Evolutionary conservation across 495 filamentous ascomycete species (phyloP), one percentile per base, ranked within the genome.

Genomic region (Terfezia boudieri): DNA sequence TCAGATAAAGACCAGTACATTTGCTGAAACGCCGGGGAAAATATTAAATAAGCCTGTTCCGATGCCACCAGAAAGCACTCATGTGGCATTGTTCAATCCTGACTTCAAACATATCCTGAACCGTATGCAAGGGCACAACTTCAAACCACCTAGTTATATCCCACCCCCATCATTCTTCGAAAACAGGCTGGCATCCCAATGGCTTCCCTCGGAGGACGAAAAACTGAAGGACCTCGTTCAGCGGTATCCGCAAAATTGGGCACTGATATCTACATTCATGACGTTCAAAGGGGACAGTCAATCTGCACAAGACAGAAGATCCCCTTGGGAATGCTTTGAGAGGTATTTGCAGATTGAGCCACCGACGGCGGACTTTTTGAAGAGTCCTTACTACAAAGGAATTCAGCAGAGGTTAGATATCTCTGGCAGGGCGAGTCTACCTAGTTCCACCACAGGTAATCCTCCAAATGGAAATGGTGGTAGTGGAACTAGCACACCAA

Each of bases 321-420:
- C 92, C 4, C 88, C 90, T 6, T 98, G 90, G 90, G 90, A 98
- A 69, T 98, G 90, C 63, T 98, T 96, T 61, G 90, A 98, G 65
- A 79, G 92, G 38, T 96, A 89, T 86, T 78, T 94, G 14, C n/a
- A 20, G 26, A 70, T 96, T 9, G 90, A 95, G 69, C 86, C 86
- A 6, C 68, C 94, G 37, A 87, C 87, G 16, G 76, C 77, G 41
- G 90, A 98, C 54, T 90, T 95, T 83, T 78, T 77, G 23, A 92
- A 94, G 68, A 92, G 83, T 4, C 82, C 82, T 38, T 96, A 94
- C 64, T 96, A 94, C 73, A 76, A 65, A 37, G 53, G 53, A 14
- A 60, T 65, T 51, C 63, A 65, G 22, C 59, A 64, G 38, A 52
- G 63, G 22, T 57, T 65, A 17, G 62, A 65, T 52, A 60, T 65